A percentile compares a stretch with the other conserved stretches of the same genome.
Conservation (phyloP, 2,329 filamentous ascomycete species). For the Fusarium mundagurra region DNA sequence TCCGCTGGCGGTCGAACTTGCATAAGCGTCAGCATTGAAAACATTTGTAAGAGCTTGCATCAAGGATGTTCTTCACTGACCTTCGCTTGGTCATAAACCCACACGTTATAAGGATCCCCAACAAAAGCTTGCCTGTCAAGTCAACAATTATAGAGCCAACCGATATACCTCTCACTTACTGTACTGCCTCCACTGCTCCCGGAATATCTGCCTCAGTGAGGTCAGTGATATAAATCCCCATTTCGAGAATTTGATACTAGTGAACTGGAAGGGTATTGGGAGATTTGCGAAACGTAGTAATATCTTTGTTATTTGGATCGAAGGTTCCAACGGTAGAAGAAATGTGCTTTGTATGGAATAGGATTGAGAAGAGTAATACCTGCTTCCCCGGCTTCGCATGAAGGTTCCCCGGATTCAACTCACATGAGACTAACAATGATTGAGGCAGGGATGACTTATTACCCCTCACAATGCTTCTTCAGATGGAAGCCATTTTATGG, state of each 20-base stretch:
- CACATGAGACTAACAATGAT: not conserved
- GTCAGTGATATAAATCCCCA: constrained; percentile 64
- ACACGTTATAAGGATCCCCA: constrained; percentile 73
- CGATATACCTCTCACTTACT: constrained; percentile 46
- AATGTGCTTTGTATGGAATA: not conserved
- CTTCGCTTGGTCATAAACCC: constrained; percentile 70
- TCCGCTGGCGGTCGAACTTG: constrained; percentile 68
- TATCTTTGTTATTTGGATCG: not conserved
- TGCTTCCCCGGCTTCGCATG: too few species aligned
- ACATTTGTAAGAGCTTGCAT: rapidly evolving
- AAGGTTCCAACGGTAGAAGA: too few species aligned
- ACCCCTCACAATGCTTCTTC: not conserved
- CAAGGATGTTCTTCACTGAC: constrained; percentile 36
- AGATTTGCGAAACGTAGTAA: not conserved
- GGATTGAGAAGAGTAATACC: too few species aligned
- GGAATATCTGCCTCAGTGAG: constrained; percentile 70
- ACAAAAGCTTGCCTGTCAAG: constrained; percentile 63
- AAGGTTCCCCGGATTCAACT: not conserved
- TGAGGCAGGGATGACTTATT: not conserved
- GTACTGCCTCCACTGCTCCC: constrained; percentile 71
- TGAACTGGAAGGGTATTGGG: not conserved
- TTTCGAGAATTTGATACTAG: constrained; percentile 31
- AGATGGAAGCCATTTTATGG: not conserved
- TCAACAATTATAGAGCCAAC: not conserved
- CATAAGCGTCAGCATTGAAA: not conserved